Conservation (phyloP, 2,329 filamentous ascomycete species). For the Ambrosiella cleistominuta region DNA sequence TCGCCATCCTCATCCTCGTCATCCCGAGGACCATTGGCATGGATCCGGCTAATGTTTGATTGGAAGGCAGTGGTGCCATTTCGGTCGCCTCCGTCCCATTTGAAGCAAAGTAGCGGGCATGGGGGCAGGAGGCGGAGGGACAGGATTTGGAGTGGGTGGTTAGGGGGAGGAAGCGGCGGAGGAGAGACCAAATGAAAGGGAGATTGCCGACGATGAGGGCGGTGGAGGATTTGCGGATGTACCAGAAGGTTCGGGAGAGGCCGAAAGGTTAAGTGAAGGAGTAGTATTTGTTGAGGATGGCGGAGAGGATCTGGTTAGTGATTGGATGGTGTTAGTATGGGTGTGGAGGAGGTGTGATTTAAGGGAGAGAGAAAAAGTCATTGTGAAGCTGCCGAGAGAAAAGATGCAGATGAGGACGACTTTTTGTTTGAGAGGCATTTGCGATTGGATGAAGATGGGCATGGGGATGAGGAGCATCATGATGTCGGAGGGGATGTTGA, state of each 20-base stretch:
- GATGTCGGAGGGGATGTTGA: constrained; percentile 43
- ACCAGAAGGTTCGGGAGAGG: constrained; percentile 26
- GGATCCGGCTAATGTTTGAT: constrained; percentile 16
- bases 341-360: neutral
- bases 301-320: constrained; percentile 26
- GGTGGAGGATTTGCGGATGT: constrained; percentile 28
- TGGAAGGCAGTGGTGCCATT: constrained; percentile 15
- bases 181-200: constrained; percentile 25
- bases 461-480: constrained; percentile 41
- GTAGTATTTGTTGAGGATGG: constrained; percentile 29
- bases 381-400: constrained; percentile 28
- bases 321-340: neutral
- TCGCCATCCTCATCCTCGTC: constrained; percentile 13
- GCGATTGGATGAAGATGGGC: constrained; percentile 32
- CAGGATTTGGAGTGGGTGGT: constrained; percentile 20
- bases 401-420: constrained; percentile 30
- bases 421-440: constrained; percentile 34
- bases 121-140: constrained; percentile 15
- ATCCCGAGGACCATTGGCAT: constrained; percentile 1
- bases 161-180: constrained; percentile 21
- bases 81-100: neutral
- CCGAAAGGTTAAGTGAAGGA: constrained; percentile 25
- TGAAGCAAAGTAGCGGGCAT: neutral
- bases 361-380: constrained; percentile 17
- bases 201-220: constrained; percentile 28